Conservation (phyloP, 169 alveolate species). For the Plasmodium adleri region DNA sequence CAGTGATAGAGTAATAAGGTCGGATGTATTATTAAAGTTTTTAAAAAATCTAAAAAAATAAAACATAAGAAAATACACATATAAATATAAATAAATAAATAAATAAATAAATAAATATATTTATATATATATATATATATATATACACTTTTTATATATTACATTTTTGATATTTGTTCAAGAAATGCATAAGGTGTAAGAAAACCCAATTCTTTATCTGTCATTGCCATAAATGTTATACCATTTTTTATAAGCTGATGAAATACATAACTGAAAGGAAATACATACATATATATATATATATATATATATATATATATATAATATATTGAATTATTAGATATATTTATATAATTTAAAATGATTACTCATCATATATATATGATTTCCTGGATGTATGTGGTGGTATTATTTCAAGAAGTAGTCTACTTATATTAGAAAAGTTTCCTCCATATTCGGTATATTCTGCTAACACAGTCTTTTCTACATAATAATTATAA, state of each 20-base stretch:
- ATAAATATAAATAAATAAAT: slow-evolving; percentile 2
- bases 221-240: slow-evolving; percentile 73
- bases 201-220: slow-evolving; percentile 72
- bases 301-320: background rate
- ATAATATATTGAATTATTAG: background rate
- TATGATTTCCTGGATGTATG: slow-evolving; percentile 73
- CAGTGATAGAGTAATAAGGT: slow-evolving; percentile 54
- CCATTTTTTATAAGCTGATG: slow-evolving; percentile 76
- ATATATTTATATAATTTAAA: background rate
- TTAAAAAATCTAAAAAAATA: slow-evolving; percentile 54
- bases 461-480: slow-evolving; percentile 72
- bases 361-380: slow-evolving; percentile 65
- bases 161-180: slow-evolving; percentile 75
- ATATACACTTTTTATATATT: background rate
- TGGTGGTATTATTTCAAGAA: slow-evolving; percentile 73
- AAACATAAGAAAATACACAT: background rate
- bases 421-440: slow-evolving; percentile 70
- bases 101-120: background rate
- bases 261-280: slow-evolving; percentile 62
- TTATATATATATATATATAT: background rate
- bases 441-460: slow-evolving; percentile 76
- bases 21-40: slow-evolving; percentile 58
- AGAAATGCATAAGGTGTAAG: slow-evolving; percentile 68
- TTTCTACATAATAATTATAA: slow-evolving; percentile 4
- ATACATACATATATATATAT: background rate